Conservation (phyloP, 257 asterid genomes). For the Nemophila menziesii region DNA sequence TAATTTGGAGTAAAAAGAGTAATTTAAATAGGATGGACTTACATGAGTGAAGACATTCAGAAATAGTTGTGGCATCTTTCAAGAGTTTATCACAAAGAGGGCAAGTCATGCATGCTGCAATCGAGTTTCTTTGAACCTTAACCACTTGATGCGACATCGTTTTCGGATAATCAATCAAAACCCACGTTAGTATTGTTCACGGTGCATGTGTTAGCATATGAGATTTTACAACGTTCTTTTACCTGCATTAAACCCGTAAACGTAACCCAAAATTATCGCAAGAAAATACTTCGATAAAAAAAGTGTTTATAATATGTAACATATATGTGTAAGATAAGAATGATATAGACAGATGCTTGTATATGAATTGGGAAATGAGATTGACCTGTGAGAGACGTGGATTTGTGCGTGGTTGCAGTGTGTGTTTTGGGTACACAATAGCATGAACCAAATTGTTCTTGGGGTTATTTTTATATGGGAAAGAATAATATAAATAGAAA, state of each 20-base stretch:
- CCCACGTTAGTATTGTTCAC: neutral
- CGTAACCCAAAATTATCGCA: neutral
- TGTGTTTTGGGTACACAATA: conserved; percentile 15
- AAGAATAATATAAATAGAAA: neutral
- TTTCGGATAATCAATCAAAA: neutral
- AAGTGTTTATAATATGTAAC: neutral
- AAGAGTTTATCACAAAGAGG: conserved; percentile 79
- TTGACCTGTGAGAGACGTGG: neutral
- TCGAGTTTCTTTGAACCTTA: conserved; percentile 53
- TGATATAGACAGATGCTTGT: too few species aligned
- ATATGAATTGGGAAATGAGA: neutral
- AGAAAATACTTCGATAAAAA: neutral
- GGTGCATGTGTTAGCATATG: neutral
- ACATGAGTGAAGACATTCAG: conserved; percentile 98
- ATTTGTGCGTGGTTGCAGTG: neutral
- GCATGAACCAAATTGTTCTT: conserved; percentile 8
- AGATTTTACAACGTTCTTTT: neutral
- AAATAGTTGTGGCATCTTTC: conserved; percentile 86
- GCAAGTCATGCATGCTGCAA: conserved; percentile 99
- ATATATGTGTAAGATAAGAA: neutral
- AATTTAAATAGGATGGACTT: conserved; percentile 13
- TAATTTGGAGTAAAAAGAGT: neutral
- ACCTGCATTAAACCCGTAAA: neutral
- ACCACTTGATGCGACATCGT: conserved; percentile 88
- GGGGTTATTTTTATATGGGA: neutral